Percentiles rank a stretch among this genome's conserved stretches.
Evolutionary conservation across 805 yeast species (phyloP).

Genomic region (Maudiozyma pseudohumilis): DNA sequence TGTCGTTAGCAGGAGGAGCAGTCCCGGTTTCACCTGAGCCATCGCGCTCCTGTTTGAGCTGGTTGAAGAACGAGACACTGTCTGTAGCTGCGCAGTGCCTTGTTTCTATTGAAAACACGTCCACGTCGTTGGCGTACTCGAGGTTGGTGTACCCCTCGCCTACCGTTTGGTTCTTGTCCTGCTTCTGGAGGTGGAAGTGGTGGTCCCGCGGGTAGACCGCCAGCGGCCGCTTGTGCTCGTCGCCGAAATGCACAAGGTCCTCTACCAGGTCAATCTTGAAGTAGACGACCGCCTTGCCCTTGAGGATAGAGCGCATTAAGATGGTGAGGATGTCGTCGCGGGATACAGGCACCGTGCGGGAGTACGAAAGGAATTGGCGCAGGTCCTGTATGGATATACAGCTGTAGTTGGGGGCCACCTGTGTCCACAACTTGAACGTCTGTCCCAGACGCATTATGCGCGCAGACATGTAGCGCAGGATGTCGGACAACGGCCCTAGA

Average conservation of each 20-base stretch:
- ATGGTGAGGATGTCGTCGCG: constrained; percentile 22
- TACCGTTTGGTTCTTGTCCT: background rate
- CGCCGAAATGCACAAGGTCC: constrained; percentile 24
- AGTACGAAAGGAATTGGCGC: constrained; percentile 10
- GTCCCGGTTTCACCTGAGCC: constrained; percentile 4
- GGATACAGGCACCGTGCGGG: constrained; percentile 5
- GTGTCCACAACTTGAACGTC: constrained; percentile 18
- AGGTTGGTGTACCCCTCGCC: constrained; percentile 4
- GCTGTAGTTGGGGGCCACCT: constrained; percentile 21
- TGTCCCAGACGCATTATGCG: constrained; percentile 13
- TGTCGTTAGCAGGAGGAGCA: background rate
- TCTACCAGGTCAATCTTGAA: constrained; percentile 23
- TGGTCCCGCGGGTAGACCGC: constrained; percentile 9
- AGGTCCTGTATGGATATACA: constrained; percentile 23
- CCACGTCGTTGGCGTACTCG: constrained; percentile 21
- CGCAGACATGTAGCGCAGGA: constrained; percentile 7
- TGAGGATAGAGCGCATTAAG: constrained; percentile 23
- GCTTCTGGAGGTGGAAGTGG: constrained; percentile 2
- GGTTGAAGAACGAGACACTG: constrained; percentile 12
- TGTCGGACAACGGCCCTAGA: constrained; percentile 1
- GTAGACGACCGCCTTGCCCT: constrained; percentile 18
- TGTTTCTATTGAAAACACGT: constrained; percentile 9
- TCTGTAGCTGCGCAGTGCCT: constrained; percentile 9
- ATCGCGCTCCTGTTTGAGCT: constrained; percentile 6
- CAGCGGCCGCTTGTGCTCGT: constrained; percentile 15